Base-by-base conservation (phyloP, 331 rosid genomes). In the Dryas integrifolia region DNA sequence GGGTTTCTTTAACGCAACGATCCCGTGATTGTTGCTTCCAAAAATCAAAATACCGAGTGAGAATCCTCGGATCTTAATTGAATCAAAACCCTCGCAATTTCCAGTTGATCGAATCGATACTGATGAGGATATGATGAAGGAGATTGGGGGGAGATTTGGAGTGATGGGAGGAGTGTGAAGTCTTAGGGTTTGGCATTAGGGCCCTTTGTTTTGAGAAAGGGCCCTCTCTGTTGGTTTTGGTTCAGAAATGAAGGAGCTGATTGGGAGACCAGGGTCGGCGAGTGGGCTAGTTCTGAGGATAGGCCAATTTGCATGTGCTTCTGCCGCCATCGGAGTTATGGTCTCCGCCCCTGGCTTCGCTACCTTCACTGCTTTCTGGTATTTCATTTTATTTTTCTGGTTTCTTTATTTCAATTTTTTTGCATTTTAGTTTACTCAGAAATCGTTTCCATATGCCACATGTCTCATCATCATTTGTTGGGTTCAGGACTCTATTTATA, bases 331-430 rank as follows among this genome's bases (percentile, higher is more conserved):
- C 58, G 88, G 81, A 14, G 72, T 88, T 46, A 89, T 93, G 98
- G 90, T 88, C 84, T 82, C 97, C 76, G 81, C 97, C 35, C 14
- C n/a, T 62, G 86, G 91, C 65, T 93, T 93, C 82, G 84, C 92
- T 40, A 63, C 80, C 76, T 89, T 76, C 83, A 89, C 98, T n/a
- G 97, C 95, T 72, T 93, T 91, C 71, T 93, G 98, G 98, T 93
- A 89, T 14, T 58, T 38, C 14, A 0, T 13, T 47, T 30, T 30
- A 30, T 30, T 3, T 9, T 18, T 21, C 43, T 3, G 62, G 47
- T 14, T 43, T 15, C 44, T 30, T 24, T 39, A 48, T 39, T 30
- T 8, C 13, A 6, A 0, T 1, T 60, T 3, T 3, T 4, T 48
- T 7, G 24, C 21, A 48, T 7, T 58, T 15, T 3, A 61, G 18